A percentile compares a stretch with the other conserved stretches of the same genome.
phyloP scores from a whole-genome alignment of 140 eudicot species.

The Bidens hawaiensis region DNA sequence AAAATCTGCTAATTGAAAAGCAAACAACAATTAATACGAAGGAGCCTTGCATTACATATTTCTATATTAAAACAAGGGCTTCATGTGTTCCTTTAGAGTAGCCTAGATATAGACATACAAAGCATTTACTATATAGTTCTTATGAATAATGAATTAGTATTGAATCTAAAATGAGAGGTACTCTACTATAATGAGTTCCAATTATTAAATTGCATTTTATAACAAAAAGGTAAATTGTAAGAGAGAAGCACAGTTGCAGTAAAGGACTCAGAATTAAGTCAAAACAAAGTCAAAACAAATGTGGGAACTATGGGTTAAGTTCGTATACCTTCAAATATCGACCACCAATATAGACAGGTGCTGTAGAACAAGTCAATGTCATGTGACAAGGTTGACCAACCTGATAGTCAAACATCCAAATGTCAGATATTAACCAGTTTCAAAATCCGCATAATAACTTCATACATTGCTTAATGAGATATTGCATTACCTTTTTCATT shows the following conservation, averaged over 20 bases:
- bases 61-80: not conserved
- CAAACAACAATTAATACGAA: not conserved
- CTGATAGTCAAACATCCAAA: constrained; percentile 32
- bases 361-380: constrained; percentile 44
- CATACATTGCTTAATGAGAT: constrained; percentile 16
- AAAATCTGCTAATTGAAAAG: not conserved
- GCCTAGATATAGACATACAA: not conserved
- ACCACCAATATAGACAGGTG: constrained; percentile 85
- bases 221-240: not conserved
- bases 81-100: not conserved
- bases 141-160: not conserved
- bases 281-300: constrained; percentile 8
- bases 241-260: not conserved
- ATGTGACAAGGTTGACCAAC: constrained; percentile 66
- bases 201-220: not conserved
- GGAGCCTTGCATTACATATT: not conserved
- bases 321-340: constrained; percentile 82
- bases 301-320: not conserved
- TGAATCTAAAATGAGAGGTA: not conserved
- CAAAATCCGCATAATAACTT: constrained; percentile 9
- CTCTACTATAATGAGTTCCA: not conserved
- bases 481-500: constrained; percentile 47
- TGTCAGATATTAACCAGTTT: constrained; percentile 7
- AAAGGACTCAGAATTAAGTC: not conserved
- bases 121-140: not conserved